Evolutionary conservation across 2,329 filamentous ascomycete species (phyloP), one percentile per base, ranked within the genome.

Genomic region (Thermomyces lanuginosus): DNA sequence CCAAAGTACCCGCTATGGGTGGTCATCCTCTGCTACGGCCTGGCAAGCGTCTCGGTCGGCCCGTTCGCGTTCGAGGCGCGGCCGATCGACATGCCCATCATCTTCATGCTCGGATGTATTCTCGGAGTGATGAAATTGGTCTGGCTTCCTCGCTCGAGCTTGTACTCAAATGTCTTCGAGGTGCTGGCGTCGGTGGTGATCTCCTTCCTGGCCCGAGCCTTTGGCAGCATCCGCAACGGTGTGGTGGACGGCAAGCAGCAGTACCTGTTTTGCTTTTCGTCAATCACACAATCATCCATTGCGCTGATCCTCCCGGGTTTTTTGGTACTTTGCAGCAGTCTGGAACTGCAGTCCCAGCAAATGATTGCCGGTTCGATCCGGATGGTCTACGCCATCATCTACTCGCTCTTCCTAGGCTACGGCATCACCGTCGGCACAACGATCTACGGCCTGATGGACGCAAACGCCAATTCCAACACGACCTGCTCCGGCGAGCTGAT

Each of bases 61-160:
- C 79, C 79, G 0, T 89, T 89, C 42, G 79, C 77, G 3, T 91
- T 89, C 43, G 60, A 72, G 30, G 78, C 76, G 2, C 68, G 79
- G 3, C 69, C 74, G 21, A 76, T 86, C 41, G 82, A 91, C 45
- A 57, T 89, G 32, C 79, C 79, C 0, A 65, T 84, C 15, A 72
- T 73, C 11, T 89, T 89, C 46, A 30, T 81, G 1, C 63, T 91
- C 0, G 81, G 82, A 2, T 74, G 69, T 41, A 56, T 84, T 10
- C 63, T 91, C 0, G 81, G 80, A 1, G 53, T 74, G 28, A 57
- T 91, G 25, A 79, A 89, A 42, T 66, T 86, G 6, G 66, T 81
- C 15, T 56, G 82, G 4, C 75, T 78, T 0, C 78, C 81, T 0
- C 69, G 63, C 12, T 86, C 80, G 8, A 72, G 78, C 22, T 61